phyloP scores from a whole-genome alignment of 1,284 basidiomycete species.

The Cutaneotrichosporon mucoides region DNA sequence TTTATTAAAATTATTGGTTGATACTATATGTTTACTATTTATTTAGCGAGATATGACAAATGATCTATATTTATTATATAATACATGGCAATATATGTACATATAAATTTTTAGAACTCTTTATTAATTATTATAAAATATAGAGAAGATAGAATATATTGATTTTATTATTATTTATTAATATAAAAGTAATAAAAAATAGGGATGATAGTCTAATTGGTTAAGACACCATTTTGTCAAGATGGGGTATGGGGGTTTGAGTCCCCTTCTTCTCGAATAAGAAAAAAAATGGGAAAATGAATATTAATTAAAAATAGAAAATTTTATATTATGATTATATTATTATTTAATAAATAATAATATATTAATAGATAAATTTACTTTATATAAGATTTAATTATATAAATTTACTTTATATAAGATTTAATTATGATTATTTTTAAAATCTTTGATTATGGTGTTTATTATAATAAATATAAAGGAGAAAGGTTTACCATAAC shows the following conservation, averaged over 20 bases:
- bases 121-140: no score
- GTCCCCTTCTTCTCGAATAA: conserved; percentile 3
- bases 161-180: background rate
- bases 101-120: no score
- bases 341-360: background rate
- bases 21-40: no score
- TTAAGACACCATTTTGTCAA: conserved; percentile 14
- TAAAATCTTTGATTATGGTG: no score
- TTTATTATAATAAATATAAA: background rate
- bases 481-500: background rate
- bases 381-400: background rate
- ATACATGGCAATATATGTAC: no score
- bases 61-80: no score
- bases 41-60: no score
- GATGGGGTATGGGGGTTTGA: conserved; percentile 7
- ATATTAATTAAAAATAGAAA: background rate
- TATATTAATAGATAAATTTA: background rate
- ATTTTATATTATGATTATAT: background rate
- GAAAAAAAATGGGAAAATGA: background rate
- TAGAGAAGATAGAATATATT: background rate
- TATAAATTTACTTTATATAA: background rate
- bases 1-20: no score
- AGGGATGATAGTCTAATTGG: conserved; percentile 14
- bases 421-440: no score
- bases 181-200: conserved; percentile 2